A percentile compares a stretch with the other conserved stretches of the same genome.
Conservation (phyloP, 2,329 filamentous ascomycete genomes). For the Calonectria hongkongensis region DNA sequence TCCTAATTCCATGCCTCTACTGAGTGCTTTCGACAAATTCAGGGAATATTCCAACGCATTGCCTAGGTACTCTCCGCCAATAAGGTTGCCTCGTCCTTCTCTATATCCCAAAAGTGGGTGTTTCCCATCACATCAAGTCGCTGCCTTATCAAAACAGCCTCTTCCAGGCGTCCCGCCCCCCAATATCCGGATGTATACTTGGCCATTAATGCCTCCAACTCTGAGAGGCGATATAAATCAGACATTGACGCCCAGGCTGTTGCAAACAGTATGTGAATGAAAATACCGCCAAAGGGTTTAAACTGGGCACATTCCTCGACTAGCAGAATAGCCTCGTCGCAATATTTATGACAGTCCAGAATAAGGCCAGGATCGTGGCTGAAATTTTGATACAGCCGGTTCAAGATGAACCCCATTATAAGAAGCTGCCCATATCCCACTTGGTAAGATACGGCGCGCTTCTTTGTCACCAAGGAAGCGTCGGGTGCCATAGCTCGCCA, state of each 20-base stretch:
- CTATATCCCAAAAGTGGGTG: background rate
- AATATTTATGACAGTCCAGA: conserved; percentile 1
- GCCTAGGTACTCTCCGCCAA: background rate
- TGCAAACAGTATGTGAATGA: conserved; percentile 41
- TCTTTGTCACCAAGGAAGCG: background rate
- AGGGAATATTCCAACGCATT: no score
- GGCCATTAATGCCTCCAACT: conserved; percentile 35
- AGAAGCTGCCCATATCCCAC: conserved; percentile 33
- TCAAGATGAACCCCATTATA: conserved; percentile 28
- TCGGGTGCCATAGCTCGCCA: background rate
- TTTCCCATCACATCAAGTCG: conserved; percentile 7
- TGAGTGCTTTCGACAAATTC: no score
- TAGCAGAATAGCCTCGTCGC: conserved; percentile 32
- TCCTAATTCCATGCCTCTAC: no score
- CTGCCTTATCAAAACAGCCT: background rate
- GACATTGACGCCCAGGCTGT: conserved; percentile 35
- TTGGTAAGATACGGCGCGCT: conserved; percentile 29
- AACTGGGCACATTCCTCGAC: conserved; percentile 27
- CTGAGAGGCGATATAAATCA: conserved; percentile 37
- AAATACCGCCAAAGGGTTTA: conserved; percentile 38
- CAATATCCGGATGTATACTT: conserved; percentile 16
- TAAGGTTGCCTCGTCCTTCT: background rate
- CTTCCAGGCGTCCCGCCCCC: conserved; percentile 7
- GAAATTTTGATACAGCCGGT: conserved; percentile 30
- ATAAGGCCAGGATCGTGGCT: conserved; percentile 17